Percentiles rank a stretch among this genome's conserved stretches.
Conservation (phyloP, 768 basidiomycete genomes). For the Naganishia vishniacii region DNA sequence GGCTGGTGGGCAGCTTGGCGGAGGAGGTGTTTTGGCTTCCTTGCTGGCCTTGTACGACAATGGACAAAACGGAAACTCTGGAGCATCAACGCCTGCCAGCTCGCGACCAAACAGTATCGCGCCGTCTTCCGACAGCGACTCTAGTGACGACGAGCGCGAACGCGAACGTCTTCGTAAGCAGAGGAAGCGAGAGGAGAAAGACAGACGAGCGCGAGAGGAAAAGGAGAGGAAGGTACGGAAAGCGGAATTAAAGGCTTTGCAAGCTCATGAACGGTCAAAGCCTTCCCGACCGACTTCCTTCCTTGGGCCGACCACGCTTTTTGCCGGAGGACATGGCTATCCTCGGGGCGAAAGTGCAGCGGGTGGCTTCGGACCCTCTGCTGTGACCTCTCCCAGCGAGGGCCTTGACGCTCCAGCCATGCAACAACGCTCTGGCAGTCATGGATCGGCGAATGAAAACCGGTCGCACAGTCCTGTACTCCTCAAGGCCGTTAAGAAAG, state of each 20-base stretch:
- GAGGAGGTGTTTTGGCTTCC: conserved; percentile 61
- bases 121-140: conserved; percentile 32
- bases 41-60: conserved; percentile 60
- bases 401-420: neutral
- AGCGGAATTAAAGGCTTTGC: neutral
- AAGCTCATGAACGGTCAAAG: neutral
- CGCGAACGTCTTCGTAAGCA: conserved; percentile 32
- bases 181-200: conserved; percentile 33
- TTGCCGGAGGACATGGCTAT: neutral
- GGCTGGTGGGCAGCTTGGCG: conserved; percentile 30
- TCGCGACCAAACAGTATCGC: conserved; percentile 41
- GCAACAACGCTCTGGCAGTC: conserved; percentile 4
- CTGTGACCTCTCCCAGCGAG: neutral
- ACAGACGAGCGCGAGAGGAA: conserved; percentile 25
- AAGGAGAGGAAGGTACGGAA: conserved; percentile 10
- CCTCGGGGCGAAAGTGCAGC: neutral
- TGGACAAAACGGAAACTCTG: conserved; percentile 35
- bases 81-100: conserved; percentile 41
- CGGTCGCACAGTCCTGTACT: conserved; percentile 23
- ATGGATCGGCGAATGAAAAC: neutral
- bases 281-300: conserved; percentile 8
- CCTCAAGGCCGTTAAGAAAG: conserved; percentile 21
- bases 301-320: neutral
- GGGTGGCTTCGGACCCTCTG: neutral
- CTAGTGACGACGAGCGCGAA: conserved; percentile 35